Conservation (phyloP, 768 basidiomycete genomes). For the Boletus patriciae region DNA sequence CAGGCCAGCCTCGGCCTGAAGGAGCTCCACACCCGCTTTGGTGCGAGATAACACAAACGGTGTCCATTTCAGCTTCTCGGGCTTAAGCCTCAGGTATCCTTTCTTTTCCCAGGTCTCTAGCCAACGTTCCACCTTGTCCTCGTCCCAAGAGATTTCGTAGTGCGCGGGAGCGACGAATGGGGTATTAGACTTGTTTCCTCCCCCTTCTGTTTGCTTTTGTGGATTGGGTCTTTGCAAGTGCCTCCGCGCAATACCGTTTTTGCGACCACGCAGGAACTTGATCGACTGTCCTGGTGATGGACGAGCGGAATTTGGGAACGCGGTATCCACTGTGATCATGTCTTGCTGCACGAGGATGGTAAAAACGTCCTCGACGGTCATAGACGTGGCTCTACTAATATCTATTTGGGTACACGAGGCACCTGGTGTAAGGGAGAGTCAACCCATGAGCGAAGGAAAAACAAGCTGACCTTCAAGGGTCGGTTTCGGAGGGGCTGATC, state of each 20-base stretch:
- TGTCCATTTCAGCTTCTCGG: conserved; percentile 92
- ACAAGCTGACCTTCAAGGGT: conserved; percentile 68
- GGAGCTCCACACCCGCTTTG: conserved; percentile 29
- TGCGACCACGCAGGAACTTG: conserved; percentile 67
- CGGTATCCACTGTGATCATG: conserved; percentile 63
- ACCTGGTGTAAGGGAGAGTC: conserved; percentile 19
- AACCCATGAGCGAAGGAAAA: conserved; percentile 12
- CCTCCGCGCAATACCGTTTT: conserved; percentile 61
- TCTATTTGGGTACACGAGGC: conserved; percentile 46
- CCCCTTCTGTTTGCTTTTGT: conserved; percentile 42
- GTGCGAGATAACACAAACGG: conserved; percentile 75
- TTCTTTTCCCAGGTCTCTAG: conserved; percentile 72
- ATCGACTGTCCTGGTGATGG: conserved; percentile 79
- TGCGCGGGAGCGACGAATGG: conserved; percentile 63
- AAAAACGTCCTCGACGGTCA: conserved; percentile 88
- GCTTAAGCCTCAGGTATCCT: conserved; percentile 70
- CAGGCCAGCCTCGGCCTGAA: conserved; percentile 20
- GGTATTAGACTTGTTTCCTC: conserved; percentile 42
- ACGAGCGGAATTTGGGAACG: conserved; percentile 51
- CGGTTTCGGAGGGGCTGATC: conserved; percentile 56
- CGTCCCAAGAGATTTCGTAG: conserved; percentile 79
- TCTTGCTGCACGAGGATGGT: conserved; percentile 67
- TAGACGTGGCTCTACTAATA: conserved; percentile 81
- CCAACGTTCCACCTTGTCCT: conserved; percentile 60
- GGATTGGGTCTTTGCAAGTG: conserved; percentile 55